Percentiles rank a stretch among this genome's conserved stretches.
phyloP scores from a whole-genome alignment of 768 basidiomycete genomes.

The Boletus bicolor region DNA sequence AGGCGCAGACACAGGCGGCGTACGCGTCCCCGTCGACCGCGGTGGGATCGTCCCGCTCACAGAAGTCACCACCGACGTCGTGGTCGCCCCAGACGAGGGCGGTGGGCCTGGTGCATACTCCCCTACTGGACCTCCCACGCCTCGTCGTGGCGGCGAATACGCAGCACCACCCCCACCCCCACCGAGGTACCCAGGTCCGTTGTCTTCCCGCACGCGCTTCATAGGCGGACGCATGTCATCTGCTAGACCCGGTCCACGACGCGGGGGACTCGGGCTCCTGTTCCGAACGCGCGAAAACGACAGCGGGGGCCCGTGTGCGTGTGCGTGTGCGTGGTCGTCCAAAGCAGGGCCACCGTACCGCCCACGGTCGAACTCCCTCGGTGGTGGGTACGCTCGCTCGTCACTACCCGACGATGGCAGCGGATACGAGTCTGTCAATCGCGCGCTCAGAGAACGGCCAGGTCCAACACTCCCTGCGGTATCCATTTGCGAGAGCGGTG shows the following conservation, averaged over 20 bases:
- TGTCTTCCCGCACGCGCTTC: constrained; percentile 47
- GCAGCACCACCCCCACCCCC: background rate
- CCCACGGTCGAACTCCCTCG: constrained; percentile 31
- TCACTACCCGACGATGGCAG: constrained; percentile 8
- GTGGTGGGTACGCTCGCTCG: constrained; percentile 24
- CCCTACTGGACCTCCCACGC: background rate
- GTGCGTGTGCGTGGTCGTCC: constrained; percentile 8
- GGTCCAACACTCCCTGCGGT: constrained; percentile 2
- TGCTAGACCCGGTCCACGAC: constrained; percentile 26
- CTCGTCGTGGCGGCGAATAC: constrained; percentile 34
- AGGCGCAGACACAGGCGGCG: constrained; percentile 24
- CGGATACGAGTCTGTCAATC: constrained; percentile 29
- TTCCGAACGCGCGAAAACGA: constrained; percentile 41
- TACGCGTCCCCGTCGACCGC: constrained; percentile 14
- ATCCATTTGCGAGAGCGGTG: constrained; percentile 21
- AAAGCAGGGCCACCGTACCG: constrained; percentile 19
- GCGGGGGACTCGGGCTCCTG: constrained; percentile 42
- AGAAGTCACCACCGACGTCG: background rate
- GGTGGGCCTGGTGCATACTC: constrained; percentile 25
- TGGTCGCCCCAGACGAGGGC: constrained; percentile 17
- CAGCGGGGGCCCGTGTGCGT: constrained; percentile 14
- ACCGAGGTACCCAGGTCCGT: constrained; percentile 20
- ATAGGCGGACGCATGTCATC: constrained; percentile 45
- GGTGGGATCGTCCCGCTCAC: constrained; percentile 1
- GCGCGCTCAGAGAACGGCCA: constrained; percentile 27